phyloP scores from a whole-genome alignment of 257 asterid genomes.

The Echium plantagineum region DNA sequence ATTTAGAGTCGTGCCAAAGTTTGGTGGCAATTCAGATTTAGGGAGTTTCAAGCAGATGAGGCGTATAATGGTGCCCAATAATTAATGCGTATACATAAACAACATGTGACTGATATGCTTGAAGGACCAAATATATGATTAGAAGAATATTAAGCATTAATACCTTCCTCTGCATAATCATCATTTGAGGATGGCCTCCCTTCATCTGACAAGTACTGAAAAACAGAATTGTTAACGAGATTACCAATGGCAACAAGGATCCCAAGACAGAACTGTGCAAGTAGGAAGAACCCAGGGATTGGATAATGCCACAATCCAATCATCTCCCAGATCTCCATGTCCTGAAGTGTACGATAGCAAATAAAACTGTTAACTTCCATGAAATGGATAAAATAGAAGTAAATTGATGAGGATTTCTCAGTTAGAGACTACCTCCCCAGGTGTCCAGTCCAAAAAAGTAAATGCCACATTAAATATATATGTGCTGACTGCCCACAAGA shows the following conservation, averaged over 20 bases:
- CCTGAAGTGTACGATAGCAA: slow-evolving; percentile 35
- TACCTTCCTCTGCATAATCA: slow-evolving; percentile 69
- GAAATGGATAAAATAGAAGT: slow-evolving; percentile 11
- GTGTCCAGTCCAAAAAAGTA: slow-evolving; percentile 70
- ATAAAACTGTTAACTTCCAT: slow-evolving; percentile 14
- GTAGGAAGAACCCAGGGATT: slow-evolving; percentile 91
- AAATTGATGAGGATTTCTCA: slow-evolving; percentile 14
- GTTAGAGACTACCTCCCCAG: slow-evolving; percentile 59
- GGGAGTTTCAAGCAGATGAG: too few species aligned
- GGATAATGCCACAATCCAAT: slow-evolving; percentile 98
- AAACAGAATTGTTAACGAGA: slow-evolving; percentile 85
- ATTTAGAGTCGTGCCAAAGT: too few species aligned
- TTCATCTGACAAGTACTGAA: slow-evolving; percentile 62
- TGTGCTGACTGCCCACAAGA: slow-evolving; percentile 97
- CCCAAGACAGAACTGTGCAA: slow-evolving; percentile 95
- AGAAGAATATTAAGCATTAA: slow-evolving; percentile 2
- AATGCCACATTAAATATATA: slow-evolving; percentile 84
- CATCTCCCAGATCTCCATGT: slow-evolving; percentile 99
- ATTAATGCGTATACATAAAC: too few species aligned
- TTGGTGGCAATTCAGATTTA: too few species aligned
- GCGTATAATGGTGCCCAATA: too few species aligned
- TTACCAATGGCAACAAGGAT: slow-evolving; percentile 95
- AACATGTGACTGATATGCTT: too few species aligned
- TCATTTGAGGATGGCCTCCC: slow-evolving; percentile 46
- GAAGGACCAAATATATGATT: background rate